These are phyloP conservation scores for Erodium texanum DNA, from an alignment of 441 rosid species.

Conservation along the genomic window DNA sequence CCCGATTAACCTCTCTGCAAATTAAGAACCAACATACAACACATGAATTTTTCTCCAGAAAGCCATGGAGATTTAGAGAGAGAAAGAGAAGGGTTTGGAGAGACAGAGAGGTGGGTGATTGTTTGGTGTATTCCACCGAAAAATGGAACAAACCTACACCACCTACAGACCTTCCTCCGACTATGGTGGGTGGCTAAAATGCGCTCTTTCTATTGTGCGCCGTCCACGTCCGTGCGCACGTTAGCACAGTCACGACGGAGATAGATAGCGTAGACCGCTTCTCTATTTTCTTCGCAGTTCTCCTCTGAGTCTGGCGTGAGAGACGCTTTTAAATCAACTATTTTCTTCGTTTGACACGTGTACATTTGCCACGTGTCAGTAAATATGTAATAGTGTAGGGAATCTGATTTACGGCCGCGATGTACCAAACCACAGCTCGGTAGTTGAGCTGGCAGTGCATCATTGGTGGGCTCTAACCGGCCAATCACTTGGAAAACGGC, in stretches of 20 bases:
- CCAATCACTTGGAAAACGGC: background rate
- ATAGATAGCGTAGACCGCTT: too few species aligned
- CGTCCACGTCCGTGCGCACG: background rate
- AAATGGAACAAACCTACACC: too few species aligned
- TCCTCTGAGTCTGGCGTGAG: background rate
- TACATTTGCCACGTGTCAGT: too few species aligned
- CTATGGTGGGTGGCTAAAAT: slow-evolving; percentile 3
- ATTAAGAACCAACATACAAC: slow-evolving; percentile 15
- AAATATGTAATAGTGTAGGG: background rate
- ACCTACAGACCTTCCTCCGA: slow-evolving; percentile 3
- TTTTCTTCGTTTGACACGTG: background rate
- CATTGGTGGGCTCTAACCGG: background rate
- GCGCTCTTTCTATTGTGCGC: slow-evolving; percentile 1
- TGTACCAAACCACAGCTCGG: background rate
- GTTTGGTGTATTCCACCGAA: too few species aligned
- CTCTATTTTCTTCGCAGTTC: background rate
- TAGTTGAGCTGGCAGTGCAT: slow-evolving; percentile 2
- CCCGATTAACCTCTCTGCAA: background rate
- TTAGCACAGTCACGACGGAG: too few species aligned
- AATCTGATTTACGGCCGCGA: background rate
- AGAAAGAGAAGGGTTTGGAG: background rate
- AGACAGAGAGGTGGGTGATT: background rate
- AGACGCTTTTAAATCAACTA: background rate
- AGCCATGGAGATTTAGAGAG: slow-evolving; percentile 22
- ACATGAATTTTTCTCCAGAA: background rate